Percentiles rank a stretch among this genome's conserved stretches.
phyloP scores from a whole-genome alignment of 805 yeast genomes.

The Henningerozyma blattae region DNA sequence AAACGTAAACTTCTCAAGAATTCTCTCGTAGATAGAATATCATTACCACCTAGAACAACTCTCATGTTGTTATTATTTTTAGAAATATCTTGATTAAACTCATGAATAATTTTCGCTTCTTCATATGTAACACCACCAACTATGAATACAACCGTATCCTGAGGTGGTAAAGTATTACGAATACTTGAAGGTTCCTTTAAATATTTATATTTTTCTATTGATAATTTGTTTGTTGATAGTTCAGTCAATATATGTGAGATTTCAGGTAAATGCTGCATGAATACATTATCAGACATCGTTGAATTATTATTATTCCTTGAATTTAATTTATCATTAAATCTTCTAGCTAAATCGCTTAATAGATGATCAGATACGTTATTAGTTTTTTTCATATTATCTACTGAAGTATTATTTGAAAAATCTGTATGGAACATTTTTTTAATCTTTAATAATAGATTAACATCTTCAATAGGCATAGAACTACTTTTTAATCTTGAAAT shows the following conservation, averaged over 20 bases:
- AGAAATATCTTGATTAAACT: constrained; percentile 39
- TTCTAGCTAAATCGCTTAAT: constrained; percentile 23
- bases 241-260: constrained; percentile 29
- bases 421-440: not conserved
- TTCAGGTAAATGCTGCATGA: constrained; percentile 84
- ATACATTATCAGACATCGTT: constrained; percentile 49
- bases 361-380: constrained; percentile 13
- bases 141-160: constrained; percentile 59
- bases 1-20: constrained; percentile 23
- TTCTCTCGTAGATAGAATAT: constrained; percentile 35
- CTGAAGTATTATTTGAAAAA: not conserved
- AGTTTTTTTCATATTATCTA: constrained; percentile 6
- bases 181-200: not conserved
- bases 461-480: constrained; percentile 27
- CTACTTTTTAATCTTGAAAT: constrained; percentile 25
- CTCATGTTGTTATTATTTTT: constrained; percentile 39
- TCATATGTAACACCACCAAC: constrained; percentile 91
- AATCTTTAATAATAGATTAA: constrained; percentile 26
- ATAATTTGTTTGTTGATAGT: constrained; percentile 25
- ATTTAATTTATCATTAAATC: constrained; percentile 24
- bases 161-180: constrained; percentile 24
- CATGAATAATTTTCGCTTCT: constrained; percentile 74
- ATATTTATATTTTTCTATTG: constrained; percentile 26
- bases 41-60: constrained; percentile 72
- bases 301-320: constrained; percentile 14